Base-by-base conservation (phyloP, 1,284 basidiomycete species). In the Cerrena zonata region DNA sequence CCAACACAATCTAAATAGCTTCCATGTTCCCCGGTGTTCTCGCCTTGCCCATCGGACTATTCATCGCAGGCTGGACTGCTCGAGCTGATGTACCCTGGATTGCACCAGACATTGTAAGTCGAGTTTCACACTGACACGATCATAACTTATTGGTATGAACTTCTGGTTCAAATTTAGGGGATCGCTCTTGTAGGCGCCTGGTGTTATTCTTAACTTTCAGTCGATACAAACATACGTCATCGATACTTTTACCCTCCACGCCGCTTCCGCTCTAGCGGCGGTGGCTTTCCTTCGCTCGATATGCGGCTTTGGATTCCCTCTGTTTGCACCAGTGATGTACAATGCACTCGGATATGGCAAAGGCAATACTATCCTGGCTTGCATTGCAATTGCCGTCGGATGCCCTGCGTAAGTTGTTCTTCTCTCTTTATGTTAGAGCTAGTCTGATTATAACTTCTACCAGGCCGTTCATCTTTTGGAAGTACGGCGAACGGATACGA, bases 51-150 rank as follows among this genome's bases (percentile, higher is more conserved):
- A 65, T 77, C 0, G 87, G 86, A 0, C 63, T 88, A 5, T 63
- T 89, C 19, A 65, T 88, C 11, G 66, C 77, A 1, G 86, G 87
- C 12, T 90, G 86, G 86, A 72, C 77, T 0, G 80, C 79, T 3
- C 60, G 84, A 47, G 63, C 72, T 1, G 63, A 67, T 22, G 60
- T 77, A 0, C 79, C 79, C 53, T 90, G 86, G 86, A 80, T 88
- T 51, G 80, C 67, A 0, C 77, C 82, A 0, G 83, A 87, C 56
- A 73, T 86, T 39, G 82, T 82, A 54, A 58, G 77, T 45, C 7
- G 21, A n/a, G 30, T 47, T 64, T 18, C 41, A 19, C 18, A 25
- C 24, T 42, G 27, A 23, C 7, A 21, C n/a, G n/a, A n/a, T n/a
- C n/a, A n/a, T n/a, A n/a, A n/a, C n/a, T n/a, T n/a, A n/a, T n/a